A percentile compares a stretch with the other conserved stretches of the same genome.
Conservation (phyloP, 208 protist species). For the Trypanosoma brucei region DNA sequence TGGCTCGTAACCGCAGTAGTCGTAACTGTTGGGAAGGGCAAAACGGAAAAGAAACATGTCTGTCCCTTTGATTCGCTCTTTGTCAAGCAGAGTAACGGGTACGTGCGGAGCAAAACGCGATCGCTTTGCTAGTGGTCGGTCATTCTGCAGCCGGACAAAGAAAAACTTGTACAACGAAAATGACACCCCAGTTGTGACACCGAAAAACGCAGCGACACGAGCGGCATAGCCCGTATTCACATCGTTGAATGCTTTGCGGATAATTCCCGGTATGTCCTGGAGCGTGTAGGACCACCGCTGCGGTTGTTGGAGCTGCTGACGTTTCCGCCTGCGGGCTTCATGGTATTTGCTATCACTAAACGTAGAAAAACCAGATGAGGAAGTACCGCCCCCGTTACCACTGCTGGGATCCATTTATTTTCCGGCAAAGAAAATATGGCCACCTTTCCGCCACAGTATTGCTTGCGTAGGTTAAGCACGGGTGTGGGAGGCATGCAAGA, state of each 20-base stretch:
- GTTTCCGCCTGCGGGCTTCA: not conserved
- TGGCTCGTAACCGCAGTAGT: constrained; percentile 84
- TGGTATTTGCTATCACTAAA: constrained; percentile 14
- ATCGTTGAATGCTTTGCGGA: constrained; percentile 42
- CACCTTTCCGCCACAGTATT: no score
- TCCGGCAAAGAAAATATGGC: not conserved
- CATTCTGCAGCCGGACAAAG: constrained; percentile 46
- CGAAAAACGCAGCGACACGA: constrained; percentile 29
- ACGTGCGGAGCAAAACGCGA: constrained; percentile 58
- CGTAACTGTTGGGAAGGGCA: constrained; percentile 72
- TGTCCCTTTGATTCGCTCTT: constrained; percentile 41
- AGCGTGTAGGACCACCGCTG: constrained; percentile 65
- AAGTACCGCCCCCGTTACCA: not conserved
- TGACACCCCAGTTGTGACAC: constrained; percentile 20
- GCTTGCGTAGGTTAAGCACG: no score
- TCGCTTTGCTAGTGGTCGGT: constrained; percentile 63
- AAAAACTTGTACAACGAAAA: constrained; percentile 46
- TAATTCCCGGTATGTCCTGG: constrained; percentile 52
- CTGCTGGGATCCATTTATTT: not conserved
- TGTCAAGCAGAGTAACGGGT: constrained; percentile 69
- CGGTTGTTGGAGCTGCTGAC: not conserved
- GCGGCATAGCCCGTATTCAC: constrained; percentile 70
- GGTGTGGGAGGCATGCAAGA: no score
- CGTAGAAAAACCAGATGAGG: not conserved
- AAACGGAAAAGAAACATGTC: constrained; percentile 73